phyloP scores from a whole-genome alignment of 208 protist species.

The Entamoeba invadens region DNA sequence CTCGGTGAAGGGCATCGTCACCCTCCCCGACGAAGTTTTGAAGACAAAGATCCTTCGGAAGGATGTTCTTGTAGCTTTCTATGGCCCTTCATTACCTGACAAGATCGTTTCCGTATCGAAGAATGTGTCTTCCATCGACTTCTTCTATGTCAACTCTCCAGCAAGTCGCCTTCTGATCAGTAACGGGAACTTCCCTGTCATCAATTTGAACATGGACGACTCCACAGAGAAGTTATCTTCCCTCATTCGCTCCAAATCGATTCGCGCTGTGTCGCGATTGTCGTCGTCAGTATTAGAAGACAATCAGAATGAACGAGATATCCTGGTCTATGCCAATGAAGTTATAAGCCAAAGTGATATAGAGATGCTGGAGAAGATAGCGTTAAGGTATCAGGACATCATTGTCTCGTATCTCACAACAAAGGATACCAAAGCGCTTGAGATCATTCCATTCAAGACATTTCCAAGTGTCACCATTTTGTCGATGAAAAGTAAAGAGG shows the following conservation, averaged over 20 bases:
- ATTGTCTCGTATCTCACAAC: not conserved
- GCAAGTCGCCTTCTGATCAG: too few relatives aligned
- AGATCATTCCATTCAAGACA: not conserved
- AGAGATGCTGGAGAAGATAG: not conserved
- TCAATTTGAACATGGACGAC: too few relatives aligned
- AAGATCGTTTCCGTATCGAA: too few relatives aligned
- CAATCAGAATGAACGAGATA: not conserved
- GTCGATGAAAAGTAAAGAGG: not conserved
- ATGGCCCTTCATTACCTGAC: too few relatives aligned
- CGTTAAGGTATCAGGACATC: not conserved
- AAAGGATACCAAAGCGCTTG: not conserved
- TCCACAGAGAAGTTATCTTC: too few relatives aligned
- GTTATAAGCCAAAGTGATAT: not conserved
- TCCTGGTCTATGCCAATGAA: not conserved
- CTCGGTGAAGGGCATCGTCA: too few relatives aligned
- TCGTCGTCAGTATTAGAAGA: not conserved
- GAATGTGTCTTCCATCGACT: too few relatives aligned
- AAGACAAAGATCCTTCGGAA: too few relatives aligned
- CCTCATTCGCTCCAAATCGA: not conserved
- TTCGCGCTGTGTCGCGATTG: not conserved
- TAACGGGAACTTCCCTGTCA: too few relatives aligned
- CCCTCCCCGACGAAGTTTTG: too few relatives aligned
- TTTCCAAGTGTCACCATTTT: not conserved
- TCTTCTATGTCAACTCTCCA: too few relatives aligned
- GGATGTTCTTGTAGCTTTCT: too few relatives aligned